Conservation (phyloP, 2,329 filamentous ascomycete genomes). For the Rhynchosporium graminicola region DNA sequence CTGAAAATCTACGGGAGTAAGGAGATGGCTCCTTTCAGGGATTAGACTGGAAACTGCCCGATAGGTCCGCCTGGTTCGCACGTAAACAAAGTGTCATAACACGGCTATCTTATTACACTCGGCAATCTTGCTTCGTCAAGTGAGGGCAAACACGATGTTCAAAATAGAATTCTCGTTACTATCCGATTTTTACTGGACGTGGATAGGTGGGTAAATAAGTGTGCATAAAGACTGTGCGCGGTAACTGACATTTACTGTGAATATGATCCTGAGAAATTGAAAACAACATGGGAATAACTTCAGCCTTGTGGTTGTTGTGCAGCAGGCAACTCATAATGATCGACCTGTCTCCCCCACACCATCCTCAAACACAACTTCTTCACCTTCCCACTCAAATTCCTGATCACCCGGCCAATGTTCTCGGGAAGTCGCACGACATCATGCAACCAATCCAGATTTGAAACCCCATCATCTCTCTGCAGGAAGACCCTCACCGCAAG, state of each 20-base stretch:
- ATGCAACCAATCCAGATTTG: slow-evolving; percentile 5
- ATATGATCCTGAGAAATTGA: neutral
- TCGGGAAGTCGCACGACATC: neutral
- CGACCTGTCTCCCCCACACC: neutral
- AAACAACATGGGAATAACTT: neutral
- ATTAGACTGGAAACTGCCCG: neutral
- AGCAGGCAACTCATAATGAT: neutral
- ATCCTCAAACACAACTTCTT: neutral
- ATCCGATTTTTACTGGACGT: too few species aligned
- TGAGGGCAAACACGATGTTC: too few species aligned
- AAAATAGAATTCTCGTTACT: too few species aligned
- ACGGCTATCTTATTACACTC: neutral
- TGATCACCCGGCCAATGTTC: neutral
- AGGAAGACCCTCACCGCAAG: slow-evolving; percentile 12
- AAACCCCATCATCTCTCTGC: slow-evolving; percentile 16
- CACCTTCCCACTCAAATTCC: neutral
- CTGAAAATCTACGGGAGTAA: too few species aligned
- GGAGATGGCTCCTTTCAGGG: neutral
- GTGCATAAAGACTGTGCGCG: too few species aligned
- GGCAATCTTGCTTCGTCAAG: too few species aligned
- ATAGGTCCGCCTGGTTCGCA: neutral
- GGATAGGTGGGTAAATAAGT: too few species aligned
- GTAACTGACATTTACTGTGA: too few species aligned
- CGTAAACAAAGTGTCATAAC: neutral
- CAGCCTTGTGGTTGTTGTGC: neutral